These are phyloP conservation scores for Naganishia cerealis DNA, from an alignment of 1,284 basidiomycete genomes.

Conservation along the genomic window DNA sequence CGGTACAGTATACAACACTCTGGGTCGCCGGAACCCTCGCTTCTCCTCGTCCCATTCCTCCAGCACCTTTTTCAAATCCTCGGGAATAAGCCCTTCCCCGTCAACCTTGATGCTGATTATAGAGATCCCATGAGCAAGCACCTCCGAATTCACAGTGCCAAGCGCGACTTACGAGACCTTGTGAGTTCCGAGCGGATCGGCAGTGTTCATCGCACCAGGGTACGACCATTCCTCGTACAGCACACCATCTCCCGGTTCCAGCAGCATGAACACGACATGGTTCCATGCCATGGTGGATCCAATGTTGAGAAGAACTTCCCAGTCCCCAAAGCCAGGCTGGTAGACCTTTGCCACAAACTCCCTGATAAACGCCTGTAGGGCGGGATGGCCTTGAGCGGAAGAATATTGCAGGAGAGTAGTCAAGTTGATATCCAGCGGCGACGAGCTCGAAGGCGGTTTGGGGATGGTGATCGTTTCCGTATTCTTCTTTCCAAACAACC, in stretches of 20 bases:
- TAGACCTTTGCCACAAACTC: slow-evolving; percentile 67
- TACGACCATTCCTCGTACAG: slow-evolving; percentile 63
- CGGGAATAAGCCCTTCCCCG: slow-evolving; percentile 66
- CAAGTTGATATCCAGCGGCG: slow-evolving; percentile 60
- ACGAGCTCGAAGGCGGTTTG: slow-evolving; percentile 59
- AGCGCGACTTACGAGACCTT: slow-evolving; percentile 23
- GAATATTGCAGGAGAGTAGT: slow-evolving; percentile 72
- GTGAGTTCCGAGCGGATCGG: slow-evolving; percentile 43
- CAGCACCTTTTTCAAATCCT: slow-evolving; percentile 64
- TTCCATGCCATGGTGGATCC: slow-evolving; percentile 73
- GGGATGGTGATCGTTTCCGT: slow-evolving; percentile 62
- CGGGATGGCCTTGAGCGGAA: slow-evolving; percentile 50
- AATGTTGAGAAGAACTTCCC: slow-evolving; percentile 63
- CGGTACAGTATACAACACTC: slow-evolving; percentile 64
- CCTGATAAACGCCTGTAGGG: slow-evolving; percentile 52
- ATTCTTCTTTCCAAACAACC: slow-evolving; percentile 60
- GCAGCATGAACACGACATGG: slow-evolving; percentile 60
- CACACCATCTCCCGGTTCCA: slow-evolving; percentile 71
- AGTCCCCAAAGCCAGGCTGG: slow-evolving; percentile 69
- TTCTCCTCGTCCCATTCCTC: slow-evolving; percentile 66
- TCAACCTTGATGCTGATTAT: slow-evolving; percentile 64
- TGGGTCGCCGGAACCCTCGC: slow-evolving; percentile 59
- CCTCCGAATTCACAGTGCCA: background rate
- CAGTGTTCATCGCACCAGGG: slow-evolving; percentile 53
- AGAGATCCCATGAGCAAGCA: background rate